Percentiles rank a stretch among this genome's conserved stretches.
phyloP scores from a whole-genome alignment of 768 basidiomycete genomes.

The Kwoniella dejecticola region DNA sequence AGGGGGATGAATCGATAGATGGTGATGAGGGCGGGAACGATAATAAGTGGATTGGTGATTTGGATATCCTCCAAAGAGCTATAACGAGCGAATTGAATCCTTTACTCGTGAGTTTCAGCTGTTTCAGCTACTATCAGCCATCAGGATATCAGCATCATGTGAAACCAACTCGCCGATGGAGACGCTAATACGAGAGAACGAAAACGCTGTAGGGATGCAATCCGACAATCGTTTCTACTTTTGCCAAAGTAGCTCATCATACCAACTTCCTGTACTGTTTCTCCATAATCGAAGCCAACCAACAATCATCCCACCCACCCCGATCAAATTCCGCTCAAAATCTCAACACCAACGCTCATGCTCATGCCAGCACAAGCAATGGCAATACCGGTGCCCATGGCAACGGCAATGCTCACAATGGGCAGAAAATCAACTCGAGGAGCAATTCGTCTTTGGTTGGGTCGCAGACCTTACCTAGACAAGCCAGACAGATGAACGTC shows the following conservation, averaged over 20 bases:
- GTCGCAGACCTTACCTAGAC: slow-evolving; percentile 29
- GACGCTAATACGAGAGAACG: too few species aligned
- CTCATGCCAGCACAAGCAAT: too few species aligned
- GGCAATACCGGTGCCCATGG: too few species aligned
- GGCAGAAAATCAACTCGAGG: slow-evolving; percentile 10
- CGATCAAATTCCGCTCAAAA: slow-evolving; percentile 33
- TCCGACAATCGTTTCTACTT: slow-evolving; percentile 83
- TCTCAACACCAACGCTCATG: neutral
- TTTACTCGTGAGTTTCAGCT: slow-evolving; percentile 66
- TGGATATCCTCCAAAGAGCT: slow-evolving; percentile 75
- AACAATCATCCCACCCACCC: slow-evolving; percentile 62
- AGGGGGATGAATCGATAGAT: slow-evolving; percentile 36
- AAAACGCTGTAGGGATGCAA: slow-evolving; percentile 71
- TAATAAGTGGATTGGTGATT: slow-evolving; percentile 81
- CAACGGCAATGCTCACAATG: neutral
- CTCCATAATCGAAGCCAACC: slow-evolving; percentile 86
- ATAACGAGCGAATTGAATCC: slow-evolving; percentile 85
- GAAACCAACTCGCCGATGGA: too few species aligned
- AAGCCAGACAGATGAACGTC: slow-evolving; percentile 46
- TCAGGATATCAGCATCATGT: too few species aligned
- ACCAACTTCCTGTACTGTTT: slow-evolving; percentile 93
- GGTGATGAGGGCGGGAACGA: slow-evolving; percentile 10
- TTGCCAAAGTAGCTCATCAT: slow-evolving; percentile 86
- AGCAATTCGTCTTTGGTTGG: slow-evolving; percentile 12
- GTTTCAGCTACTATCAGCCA: neutral